phyloP scores from a whole-genome alignment of 2,329 filamentous ascomycete species.

The Neoscytalidium dimidiatum region DNA sequence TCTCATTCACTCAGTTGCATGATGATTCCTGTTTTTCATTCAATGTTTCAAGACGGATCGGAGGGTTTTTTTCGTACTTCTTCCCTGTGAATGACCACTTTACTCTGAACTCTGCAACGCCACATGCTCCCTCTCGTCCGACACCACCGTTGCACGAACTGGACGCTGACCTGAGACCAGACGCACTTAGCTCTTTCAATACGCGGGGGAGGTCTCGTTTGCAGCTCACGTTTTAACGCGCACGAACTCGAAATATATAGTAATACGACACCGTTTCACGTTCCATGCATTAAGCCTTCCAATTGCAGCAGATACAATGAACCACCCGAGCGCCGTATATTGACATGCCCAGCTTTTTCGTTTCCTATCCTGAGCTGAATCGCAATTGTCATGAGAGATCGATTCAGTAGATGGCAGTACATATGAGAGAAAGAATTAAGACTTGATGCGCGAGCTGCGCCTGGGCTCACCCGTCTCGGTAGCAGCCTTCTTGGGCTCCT shows the following conservation, averaged over 20 bases:
- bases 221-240: neutral
- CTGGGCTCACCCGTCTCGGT: constrained; percentile 51
- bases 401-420: neutral
- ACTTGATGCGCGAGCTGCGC: constrained; percentile 45
- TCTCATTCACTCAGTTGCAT: constrained; percentile 17
- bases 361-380: constrained; percentile 10
- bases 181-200: neutral
- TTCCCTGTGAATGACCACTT: constrained; percentile 32
- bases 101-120: constrained; percentile 17
- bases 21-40: constrained; percentile 30
- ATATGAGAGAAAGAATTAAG: neutral
- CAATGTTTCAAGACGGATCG: constrained; percentile 40
- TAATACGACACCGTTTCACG: constrained; percentile 17
- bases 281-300: constrained; percentile 7
- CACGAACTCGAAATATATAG: constrained; percentile 3
- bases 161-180: constrained; percentile 1
- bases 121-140: neutral
- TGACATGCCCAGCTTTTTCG: constrained; percentile 14
- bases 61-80: constrained; percentile 32
- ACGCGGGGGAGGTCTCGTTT: neutral
- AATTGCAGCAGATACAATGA: constrained; percentile 14
- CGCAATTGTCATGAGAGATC: neutral
- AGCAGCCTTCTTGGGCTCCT: constrained; percentile 51
- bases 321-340: constrained; percentile 12
- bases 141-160: neutral